Evolutionary conservation across 768 basidiomycete genomes (phyloP).

Genomic region (Mycena metata): DNA sequence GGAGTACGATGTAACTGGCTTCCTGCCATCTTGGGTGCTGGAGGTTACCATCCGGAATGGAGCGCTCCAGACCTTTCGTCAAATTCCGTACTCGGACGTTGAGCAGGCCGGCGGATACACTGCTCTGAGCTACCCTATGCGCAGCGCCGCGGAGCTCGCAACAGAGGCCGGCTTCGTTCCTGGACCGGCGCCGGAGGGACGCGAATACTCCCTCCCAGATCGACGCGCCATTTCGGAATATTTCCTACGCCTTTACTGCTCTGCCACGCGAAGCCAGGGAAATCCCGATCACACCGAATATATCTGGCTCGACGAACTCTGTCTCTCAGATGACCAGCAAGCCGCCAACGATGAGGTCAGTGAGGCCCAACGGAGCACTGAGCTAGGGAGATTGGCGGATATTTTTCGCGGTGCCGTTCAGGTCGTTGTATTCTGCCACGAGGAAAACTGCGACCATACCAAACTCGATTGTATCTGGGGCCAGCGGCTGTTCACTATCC

Average conservation of each 20-base stretch:
- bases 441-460: constrained; percentile 33
- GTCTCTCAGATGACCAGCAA: neutral
- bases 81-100: constrained; percentile 4
- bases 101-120: constrained; percentile 2
- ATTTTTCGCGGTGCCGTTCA: constrained; percentile 25
- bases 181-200: neutral
- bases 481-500: constrained; percentile 28
- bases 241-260: constrained; percentile 14
- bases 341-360: neutral
- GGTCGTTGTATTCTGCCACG: constrained; percentile 37
- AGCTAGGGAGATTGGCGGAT: no score
- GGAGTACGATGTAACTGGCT: constrained; percentile 5
- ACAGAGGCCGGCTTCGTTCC: neutral
- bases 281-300: constrained; percentile 7
- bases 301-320: constrained; percentile 31
- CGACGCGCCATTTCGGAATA: neutral
- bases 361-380: neutral
- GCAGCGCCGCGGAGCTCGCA: constrained; percentile 7
- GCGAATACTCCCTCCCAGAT: neutral
- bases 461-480: constrained; percentile 32
- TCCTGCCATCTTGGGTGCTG: constrained; percentile 12
- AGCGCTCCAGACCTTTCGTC: neutral
- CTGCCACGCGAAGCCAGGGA: neutral
- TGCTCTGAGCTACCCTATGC: constrained; percentile 15
- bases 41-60: neutral